Evolutionary conservation across 805 yeast species (phyloP).

Genomic region (Tetrapisispora namnaoensis): DNA sequence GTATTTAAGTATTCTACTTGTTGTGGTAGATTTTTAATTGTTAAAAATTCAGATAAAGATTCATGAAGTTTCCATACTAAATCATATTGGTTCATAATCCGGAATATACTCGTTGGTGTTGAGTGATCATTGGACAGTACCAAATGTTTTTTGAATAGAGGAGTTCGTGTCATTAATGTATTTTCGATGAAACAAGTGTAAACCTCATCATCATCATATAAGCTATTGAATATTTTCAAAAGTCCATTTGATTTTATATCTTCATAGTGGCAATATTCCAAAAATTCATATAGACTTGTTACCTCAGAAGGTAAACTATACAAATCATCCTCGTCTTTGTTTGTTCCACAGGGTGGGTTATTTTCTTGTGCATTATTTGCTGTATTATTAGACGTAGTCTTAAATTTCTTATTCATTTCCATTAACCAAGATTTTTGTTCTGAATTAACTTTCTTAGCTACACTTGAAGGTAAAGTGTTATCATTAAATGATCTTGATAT

Average conservation of each 20-base stretch:
- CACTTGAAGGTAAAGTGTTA: slow-evolving; percentile 19
- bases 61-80: slow-evolving; percentile 37
- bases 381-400: slow-evolving; percentile 1
- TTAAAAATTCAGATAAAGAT: slow-evolving; percentile 28
- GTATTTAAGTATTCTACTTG: slow-evolving; percentile 7
- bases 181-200: slow-evolving; percentile 21
- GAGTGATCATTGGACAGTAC: slow-evolving; percentile 11
- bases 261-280: slow-evolving; percentile 19
- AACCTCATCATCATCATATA: slow-evolving; percentile 23
- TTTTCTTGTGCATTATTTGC: background rate
- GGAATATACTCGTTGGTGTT: slow-evolving; percentile 21
- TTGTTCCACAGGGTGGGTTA: background rate
- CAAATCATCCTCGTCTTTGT: background rate
- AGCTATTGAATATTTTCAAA: slow-evolving; percentile 13
- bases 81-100: slow-evolving; percentile 30
- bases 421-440: slow-evolving; percentile 21
- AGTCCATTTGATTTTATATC: slow-evolving; percentile 17
- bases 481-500: slow-evolving; percentile 32
- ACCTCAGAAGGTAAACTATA: slow-evolving; percentile 14
- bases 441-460: slow-evolving; percentile 18
- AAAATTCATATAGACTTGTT: slow-evolving; percentile 14
- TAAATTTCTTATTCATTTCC: slow-evolving; percentile 24
- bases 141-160: slow-evolving; percentile 14
- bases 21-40: slow-evolving; percentile 26
- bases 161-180: slow-evolving; percentile 19